These are phyloP conservation scores for Porcisia deanei DNA, from an alignment of 208 protist species.

Conservation along the genomic window DNA sequence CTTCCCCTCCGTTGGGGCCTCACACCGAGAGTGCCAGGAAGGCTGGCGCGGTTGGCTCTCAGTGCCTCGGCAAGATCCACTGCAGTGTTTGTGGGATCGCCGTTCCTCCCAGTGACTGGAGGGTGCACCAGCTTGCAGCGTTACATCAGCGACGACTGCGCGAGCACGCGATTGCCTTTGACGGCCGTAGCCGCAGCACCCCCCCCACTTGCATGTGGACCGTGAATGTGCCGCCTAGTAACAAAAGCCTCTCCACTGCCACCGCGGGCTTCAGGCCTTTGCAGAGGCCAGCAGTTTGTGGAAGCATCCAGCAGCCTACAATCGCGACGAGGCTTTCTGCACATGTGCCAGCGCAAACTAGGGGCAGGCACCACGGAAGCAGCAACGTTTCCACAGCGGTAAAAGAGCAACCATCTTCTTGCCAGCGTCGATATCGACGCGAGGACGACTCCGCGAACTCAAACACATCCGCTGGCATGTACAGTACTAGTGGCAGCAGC, in stretches of 20 bases:
- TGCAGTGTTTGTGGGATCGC: conserved; percentile 4
- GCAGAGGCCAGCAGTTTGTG: not conserved
- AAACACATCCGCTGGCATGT: not conserved
- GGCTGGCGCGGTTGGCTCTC: not conserved
- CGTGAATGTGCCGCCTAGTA: not conserved
- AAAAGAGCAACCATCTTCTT: not conserved
- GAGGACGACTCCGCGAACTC: not conserved
- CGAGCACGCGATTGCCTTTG: conserved; percentile 3
- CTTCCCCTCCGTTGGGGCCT: not conserved
- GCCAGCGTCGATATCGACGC: not conserved
- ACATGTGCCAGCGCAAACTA: not conserved
- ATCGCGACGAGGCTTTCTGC: not conserved
- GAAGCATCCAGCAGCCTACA: not conserved
- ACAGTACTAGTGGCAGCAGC: conserved; percentile 11
- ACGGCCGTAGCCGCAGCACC: not conserved
- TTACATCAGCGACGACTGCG: conserved; percentile 26
- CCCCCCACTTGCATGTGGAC: not conserved
- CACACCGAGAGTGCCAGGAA: not conserved
- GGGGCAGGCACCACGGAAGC: not conserved
- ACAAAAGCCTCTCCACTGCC: not conserved
- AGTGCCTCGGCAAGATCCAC: not conserved
- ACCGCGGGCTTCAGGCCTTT: not conserved
- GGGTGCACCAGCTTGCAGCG: conserved; percentile 19
- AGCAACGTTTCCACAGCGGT: not conserved
- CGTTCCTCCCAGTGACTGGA: conserved; percentile 13